Evolutionary conservation across 2,329 filamentous ascomycete species (phyloP).

Genomic region (Aspergillus bombycis): DNA sequence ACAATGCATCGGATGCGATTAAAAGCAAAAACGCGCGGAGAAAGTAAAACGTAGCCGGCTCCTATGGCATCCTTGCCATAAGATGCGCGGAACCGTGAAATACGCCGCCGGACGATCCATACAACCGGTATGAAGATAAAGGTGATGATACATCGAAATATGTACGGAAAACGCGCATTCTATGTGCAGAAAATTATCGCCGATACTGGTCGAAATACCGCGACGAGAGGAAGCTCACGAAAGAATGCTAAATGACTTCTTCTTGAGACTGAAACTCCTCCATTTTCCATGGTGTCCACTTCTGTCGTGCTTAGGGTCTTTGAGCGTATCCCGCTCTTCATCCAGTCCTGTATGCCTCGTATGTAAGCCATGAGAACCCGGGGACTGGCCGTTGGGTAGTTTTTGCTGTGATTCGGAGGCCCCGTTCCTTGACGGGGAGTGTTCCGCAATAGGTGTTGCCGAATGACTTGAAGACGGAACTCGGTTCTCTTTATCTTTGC

Average conservation of each 20-base stretch:
- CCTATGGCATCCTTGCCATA: conserved; percentile 9
- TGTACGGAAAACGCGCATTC: conserved; percentile 22
- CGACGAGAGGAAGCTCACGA: conserved; percentile 16
- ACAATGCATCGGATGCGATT: conserved; percentile 15
- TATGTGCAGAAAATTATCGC: conserved; percentile 34
- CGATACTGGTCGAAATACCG: conserved; percentile 2
- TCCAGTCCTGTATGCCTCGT: conserved; percentile 19
- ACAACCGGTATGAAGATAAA: conserved; percentile 21
- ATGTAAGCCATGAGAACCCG: conserved; percentile 5
- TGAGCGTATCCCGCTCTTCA: conserved; percentile 24
- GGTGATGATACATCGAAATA: conserved; percentile 37
- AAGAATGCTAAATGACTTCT: conserved; percentile 47
- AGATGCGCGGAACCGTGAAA: conserved; percentile 12
- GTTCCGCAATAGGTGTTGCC: conserved; percentile 24
- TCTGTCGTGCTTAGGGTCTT: conserved; percentile 24
- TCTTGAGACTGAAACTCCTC: conserved; percentile 48
- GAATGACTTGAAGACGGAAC: conserved; percentile 31
- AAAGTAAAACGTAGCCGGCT: conserved; percentile 17
- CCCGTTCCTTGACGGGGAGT: conserved; percentile 14
- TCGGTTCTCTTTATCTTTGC: conserved; percentile 42
- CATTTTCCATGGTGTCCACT: conserved; percentile 31
- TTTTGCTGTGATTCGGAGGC: conserved; percentile 17
- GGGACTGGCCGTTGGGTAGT: conserved; percentile 10
- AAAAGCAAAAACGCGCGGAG: neutral
- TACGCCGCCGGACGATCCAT: conserved; percentile 15